These are phyloP conservation scores for Trichocladium uniseriatum DNA, from an alignment of 495 filamentous ascomycete genomes.

Conservation along the genomic window DNA sequence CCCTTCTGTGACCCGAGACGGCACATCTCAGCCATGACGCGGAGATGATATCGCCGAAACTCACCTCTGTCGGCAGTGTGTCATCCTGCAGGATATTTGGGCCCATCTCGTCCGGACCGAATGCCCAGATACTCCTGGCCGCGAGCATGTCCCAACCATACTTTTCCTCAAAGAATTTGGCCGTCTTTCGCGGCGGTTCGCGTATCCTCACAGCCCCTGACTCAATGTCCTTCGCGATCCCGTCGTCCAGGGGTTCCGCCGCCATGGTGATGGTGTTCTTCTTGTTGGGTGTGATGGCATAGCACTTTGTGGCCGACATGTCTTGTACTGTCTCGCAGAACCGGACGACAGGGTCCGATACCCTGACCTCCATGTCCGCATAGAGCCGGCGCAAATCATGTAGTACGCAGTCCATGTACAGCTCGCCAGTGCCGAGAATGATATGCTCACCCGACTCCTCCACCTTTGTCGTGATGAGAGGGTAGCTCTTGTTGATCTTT, in stretches of 20 bases:
- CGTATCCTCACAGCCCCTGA: constrained; percentile 81
- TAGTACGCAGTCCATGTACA: constrained; percentile 98
- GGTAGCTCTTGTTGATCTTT: constrained; percentile 96
- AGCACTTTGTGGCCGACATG: constrained; percentile 94
- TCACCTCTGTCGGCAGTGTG: constrained; percentile 71
- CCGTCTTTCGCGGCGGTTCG: constrained; percentile 85
- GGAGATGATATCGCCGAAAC: constrained; percentile 25
- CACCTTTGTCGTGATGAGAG: constrained; percentile 89
- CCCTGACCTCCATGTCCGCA: constrained; percentile 98
- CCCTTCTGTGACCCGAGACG: background rate
- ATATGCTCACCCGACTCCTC: constrained; percentile 98
- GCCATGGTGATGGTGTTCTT: constrained; percentile 99
- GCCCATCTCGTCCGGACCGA: constrained; percentile 89
- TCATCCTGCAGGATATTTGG: constrained; percentile 97
- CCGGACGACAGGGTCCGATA: constrained; percentile 92
- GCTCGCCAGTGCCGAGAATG: constrained; percentile 85
- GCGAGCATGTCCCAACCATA: constrained; percentile 96
- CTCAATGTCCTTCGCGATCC: constrained; percentile 94
- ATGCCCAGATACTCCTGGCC: constrained; percentile 94
- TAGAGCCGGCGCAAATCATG: constrained; percentile 89
- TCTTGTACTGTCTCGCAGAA: constrained; percentile 99
- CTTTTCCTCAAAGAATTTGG: constrained; percentile 94
- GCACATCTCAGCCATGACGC: background rate
- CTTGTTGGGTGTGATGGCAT: constrained; percentile 94
- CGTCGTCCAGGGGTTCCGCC: constrained; percentile 87